These are phyloP conservation scores for Penicillium flavigenum DNA, from an alignment of 495 filamentous ascomycete genomes.

Conservation along the genomic window DNA sequence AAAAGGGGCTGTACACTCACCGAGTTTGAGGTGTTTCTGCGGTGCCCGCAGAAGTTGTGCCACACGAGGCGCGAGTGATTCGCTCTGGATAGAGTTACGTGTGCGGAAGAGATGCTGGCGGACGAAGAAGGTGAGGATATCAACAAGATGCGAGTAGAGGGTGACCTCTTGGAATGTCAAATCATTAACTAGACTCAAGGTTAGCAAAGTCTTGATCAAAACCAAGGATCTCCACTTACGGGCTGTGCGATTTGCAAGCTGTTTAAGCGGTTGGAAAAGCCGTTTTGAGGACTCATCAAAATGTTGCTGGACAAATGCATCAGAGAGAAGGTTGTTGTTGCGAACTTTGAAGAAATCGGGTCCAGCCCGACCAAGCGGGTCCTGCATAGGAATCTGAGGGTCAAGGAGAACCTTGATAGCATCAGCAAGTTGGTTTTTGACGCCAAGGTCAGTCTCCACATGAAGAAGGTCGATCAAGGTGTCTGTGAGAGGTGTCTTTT, in stretches of 20 bases:
- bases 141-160: slow-evolving; percentile 85
- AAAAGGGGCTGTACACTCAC: slow-evolving; percentile 49
- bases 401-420: slow-evolving; percentile 93
- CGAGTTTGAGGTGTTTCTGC: slow-evolving; percentile 91
- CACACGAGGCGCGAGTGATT: slow-evolving; percentile 76
- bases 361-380: slow-evolving; percentile 64
- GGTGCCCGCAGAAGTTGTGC: slow-evolving; percentile 79
- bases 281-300: slow-evolving; percentile 86
- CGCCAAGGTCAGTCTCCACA: slow-evolving; percentile 86
- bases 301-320: slow-evolving; percentile 79
- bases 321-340: slow-evolving; percentile 71
- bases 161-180: slow-evolving; percentile 79
- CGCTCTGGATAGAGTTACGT: slow-evolving; percentile 81
- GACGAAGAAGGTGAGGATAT: slow-evolving; percentile 93
- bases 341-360: slow-evolving; percentile 69
- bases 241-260: slow-evolving; percentile 65
- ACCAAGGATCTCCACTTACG: slow-evolving; percentile 42
- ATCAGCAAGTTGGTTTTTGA: slow-evolving; percentile 95
- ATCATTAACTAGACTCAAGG: slow-evolving; percentile 50
- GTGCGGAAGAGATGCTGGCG: slow-evolving; percentile 82
- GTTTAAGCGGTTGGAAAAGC: slow-evolving; percentile 83
- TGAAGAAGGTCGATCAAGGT: slow-evolving; percentile 91
- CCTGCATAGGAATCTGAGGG: slow-evolving; percentile 62
- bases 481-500: slow-evolving; percentile 83
- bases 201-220: slow-evolving; percentile 16